A percentile compares a stretch with the other conserved stretches of the same genome.
These are phyloP conservation scores for Colletotrichum zoysiae DNA, from an alignment of 2,329 filamentous ascomycete species.

Conservation along the genomic window DNA sequence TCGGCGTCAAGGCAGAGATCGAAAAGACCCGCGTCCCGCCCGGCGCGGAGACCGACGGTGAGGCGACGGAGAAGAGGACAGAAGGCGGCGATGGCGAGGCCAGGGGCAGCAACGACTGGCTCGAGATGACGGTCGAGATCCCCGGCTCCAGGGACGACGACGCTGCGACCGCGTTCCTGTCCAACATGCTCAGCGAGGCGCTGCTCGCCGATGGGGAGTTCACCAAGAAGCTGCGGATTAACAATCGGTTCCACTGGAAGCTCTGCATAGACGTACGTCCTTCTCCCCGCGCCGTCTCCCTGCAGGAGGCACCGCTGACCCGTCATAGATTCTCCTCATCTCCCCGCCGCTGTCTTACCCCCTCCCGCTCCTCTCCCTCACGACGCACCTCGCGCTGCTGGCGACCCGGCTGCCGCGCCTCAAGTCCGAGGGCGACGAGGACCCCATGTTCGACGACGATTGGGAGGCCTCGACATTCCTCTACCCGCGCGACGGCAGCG, in stretches of 20 bases:
- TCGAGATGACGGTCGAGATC: conserved; percentile 92
- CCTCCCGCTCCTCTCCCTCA: conserved; percentile 90
- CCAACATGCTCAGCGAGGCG: conserved; percentile 89
- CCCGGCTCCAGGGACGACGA: conserved; percentile 93
- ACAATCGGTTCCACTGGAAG: conserved; percentile 94
- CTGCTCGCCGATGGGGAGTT: conserved; percentile 80
- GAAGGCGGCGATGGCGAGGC: conserved; percentile 49
- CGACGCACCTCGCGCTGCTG: conserved; percentile 92
- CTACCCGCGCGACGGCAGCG: conserved; percentile 69
- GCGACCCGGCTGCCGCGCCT: conserved; percentile 86
- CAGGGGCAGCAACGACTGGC: conserved; percentile 75
- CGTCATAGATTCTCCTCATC: conserved; percentile 83
- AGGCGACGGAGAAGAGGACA: conserved; percentile 48
- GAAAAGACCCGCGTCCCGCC: conserved; percentile 71
- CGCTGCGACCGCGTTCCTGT: conserved; percentile 85
- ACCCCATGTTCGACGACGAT: conserved; percentile 97
- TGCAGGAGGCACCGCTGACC: not conserved
- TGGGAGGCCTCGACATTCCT: conserved; percentile 87
- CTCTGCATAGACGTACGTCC: conserved; percentile 88
- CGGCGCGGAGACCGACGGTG: conserved; percentile 53
- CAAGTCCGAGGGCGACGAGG: conserved; percentile 92
- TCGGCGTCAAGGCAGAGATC: conserved; percentile 95
- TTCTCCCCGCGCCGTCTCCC: conserved; percentile 25
- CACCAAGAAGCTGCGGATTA: conserved; percentile 84
- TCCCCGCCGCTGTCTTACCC: conserved; percentile 95